These are phyloP conservation scores for Carex cristatella DNA, from an alignment of 176 grass and related monocot genomes.

Conservation along the genomic window DNA sequence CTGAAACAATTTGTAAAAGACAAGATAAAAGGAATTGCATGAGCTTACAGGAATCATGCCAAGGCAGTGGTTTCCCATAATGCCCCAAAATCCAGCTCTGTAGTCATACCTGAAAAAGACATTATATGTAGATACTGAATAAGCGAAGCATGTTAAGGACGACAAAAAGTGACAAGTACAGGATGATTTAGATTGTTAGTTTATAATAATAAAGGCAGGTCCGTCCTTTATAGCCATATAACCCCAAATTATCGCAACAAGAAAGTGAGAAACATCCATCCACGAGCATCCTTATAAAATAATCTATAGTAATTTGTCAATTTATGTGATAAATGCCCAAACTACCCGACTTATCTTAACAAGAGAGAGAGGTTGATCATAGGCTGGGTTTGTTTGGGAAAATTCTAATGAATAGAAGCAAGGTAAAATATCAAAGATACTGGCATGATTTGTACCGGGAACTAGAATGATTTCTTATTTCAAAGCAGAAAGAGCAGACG, in stretches of 20 bases:
- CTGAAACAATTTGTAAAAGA: not conserved
- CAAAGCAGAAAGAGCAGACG: not conserved
- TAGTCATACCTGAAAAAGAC: slow-evolving; percentile 67
- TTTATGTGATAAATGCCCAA: not conserved
- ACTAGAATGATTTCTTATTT: not conserved
- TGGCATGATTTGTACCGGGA: not conserved
- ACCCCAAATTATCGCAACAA: not conserved
- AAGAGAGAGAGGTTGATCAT: not conserved
- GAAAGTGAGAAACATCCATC: not conserved
- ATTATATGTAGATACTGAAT: slow-evolving; percentile 13
- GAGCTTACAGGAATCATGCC: slow-evolving; percentile 93
- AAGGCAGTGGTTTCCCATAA: slow-evolving; percentile 63
- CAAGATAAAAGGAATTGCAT: not conserved
- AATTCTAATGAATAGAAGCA: not conserved
- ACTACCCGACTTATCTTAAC: not conserved
- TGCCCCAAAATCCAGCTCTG: slow-evolving; percentile 89
- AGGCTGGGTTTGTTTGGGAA: not conserved
- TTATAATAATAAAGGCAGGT: not conserved
- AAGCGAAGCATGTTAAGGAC: not conserved
- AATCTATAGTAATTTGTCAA: not conserved
- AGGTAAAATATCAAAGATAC: not conserved
- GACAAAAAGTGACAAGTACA: not conserved
- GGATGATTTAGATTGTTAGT: not conserved
- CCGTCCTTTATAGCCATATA: not conserved
- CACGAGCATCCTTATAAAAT: not conserved